A percentile compares a stretch with the other conserved stretches of the same genome.
These are phyloP conservation scores for Xerocomellus dryophilus DNA, from an alignment of 768 basidiomycete species.

Conservation along the genomic window DNA sequence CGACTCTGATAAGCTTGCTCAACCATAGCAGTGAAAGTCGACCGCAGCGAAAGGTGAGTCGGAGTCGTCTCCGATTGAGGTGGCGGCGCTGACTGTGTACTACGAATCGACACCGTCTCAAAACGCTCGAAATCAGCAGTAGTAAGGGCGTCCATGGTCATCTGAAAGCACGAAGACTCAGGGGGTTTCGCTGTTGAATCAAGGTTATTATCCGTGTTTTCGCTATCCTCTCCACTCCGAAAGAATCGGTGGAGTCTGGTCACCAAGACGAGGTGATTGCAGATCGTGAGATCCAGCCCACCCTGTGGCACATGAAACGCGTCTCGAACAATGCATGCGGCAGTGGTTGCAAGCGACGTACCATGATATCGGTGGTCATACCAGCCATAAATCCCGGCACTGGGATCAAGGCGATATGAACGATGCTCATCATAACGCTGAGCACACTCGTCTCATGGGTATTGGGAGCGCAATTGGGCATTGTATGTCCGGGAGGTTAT, in stretches of 20 bases:
- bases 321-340: neutral
- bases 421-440: conserved; percentile 5
- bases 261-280: conserved; percentile 19
- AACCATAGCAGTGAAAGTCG: neutral
- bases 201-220: neutral
- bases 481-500: neutral
- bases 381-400: neutral
- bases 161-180: neutral
- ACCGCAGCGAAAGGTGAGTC: neutral
- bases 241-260: conserved; percentile 10
- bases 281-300: conserved; percentile 12
- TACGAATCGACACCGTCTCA: neutral
- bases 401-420: conserved; percentile 14
- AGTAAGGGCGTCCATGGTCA: conserved; percentile 1
- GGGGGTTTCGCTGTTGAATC: neutral
- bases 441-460: conserved; percentile 7
- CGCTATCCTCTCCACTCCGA: conserved; percentile 2
- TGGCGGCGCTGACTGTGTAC: conserved; percentile 1
- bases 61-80: neutral
- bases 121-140: conserved; percentile 11
- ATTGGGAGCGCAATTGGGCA: conserved; percentile 4
- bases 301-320: conserved; percentile 7
- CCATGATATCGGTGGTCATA: conserved; percentile 19
- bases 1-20: neutral
- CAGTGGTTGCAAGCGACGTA: neutral